Evolutionary conservation across 1,139 yeast genomes (phyloP).

Genomic region (Hemisphaericaspora xylanilytica): DNA sequence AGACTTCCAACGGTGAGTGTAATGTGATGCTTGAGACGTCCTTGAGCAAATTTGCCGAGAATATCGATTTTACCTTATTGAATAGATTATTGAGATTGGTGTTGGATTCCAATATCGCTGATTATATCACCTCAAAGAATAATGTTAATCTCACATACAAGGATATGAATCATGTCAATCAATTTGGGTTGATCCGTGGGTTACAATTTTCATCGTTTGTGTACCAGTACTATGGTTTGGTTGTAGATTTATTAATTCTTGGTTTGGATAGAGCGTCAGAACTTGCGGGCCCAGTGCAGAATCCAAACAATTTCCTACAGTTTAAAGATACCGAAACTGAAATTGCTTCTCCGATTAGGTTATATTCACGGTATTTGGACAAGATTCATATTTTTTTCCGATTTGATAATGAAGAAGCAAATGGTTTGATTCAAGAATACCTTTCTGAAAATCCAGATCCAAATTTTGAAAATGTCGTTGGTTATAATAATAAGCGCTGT

Average conservation of each 20-base stretch:
- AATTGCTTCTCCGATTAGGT: slow-evolving; percentile 64
- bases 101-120: slow-evolving; percentile 90
- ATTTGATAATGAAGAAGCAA: slow-evolving; percentile 70
- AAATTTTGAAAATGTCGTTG: slow-evolving; percentile 79
- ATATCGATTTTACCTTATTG: slow-evolving; percentile 81
- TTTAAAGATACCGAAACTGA: slow-evolving; percentile 61
- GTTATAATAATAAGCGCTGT: slow-evolving; percentile 84
- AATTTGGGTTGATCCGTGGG: slow-evolving; percentile 84
- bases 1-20: slow-evolving; percentile 66
- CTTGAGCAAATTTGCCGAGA: slow-evolving; percentile 71
- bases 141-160: slow-evolving; percentile 80
- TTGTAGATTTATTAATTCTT: slow-evolving; percentile 73
- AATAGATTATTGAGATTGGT: slow-evolving; percentile 78
- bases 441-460: slow-evolving; percentile 89
- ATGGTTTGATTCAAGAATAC: slow-evolving; percentile 72
- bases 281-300: slow-evolving; percentile 72
- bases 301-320: slow-evolving; percentile 77
- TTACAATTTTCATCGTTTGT: slow-evolving; percentile 88
- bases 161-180: slow-evolving; percentile 93
- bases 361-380: slow-evolving; percentile 83
- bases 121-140: slow-evolving; percentile 89
- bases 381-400: slow-evolving; percentile 77
- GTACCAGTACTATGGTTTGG: slow-evolving; percentile 84
- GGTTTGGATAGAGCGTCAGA: slow-evolving; percentile 88
- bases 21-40: slow-evolving; percentile 83